Evolutionary conservation across 768 basidiomycete genomes (phyloP).

Genomic region (Hirschioporus abietinus): DNA sequence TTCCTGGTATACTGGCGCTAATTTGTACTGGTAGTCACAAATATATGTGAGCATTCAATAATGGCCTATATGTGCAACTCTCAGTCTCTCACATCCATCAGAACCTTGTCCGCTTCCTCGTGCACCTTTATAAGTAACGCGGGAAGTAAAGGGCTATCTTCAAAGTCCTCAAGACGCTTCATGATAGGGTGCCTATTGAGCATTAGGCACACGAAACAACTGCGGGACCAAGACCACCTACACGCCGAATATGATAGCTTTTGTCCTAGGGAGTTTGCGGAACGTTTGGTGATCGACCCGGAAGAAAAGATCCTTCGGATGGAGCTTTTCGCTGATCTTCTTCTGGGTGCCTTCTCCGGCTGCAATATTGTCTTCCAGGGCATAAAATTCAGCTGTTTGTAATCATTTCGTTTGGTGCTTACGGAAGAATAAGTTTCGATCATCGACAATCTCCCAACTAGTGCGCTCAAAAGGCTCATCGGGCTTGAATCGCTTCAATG

Average conservation of each 20-base stretch:
- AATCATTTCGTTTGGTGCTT: slow-evolving; percentile 7
- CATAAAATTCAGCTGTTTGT: not conserved
- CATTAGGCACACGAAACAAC: not conserved
- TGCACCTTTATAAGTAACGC: slow-evolving; percentile 28
- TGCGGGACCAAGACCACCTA: slow-evolving; percentile 3
- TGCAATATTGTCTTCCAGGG: slow-evolving; percentile 20
- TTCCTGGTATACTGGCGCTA: slow-evolving; percentile 22
- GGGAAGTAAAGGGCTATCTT: slow-evolving; percentile 28
- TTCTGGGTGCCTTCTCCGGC: not conserved
- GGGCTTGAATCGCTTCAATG: slow-evolving; percentile 28
- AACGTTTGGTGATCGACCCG: slow-evolving; percentile 33
- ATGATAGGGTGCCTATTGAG: slow-evolving; percentile 25
- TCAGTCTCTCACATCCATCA: slow-evolving; percentile 25
- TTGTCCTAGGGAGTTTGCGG: slow-evolving; percentile 28
- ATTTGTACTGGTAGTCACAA: slow-evolving; percentile 17
- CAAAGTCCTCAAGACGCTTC: slow-evolving; percentile 25
- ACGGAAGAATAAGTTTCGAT: slow-evolving; percentile 25
- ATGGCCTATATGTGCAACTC: not conserved
- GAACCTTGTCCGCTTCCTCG: slow-evolving; percentile 17
- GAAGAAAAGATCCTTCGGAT: slow-evolving; percentile 27
- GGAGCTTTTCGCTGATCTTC: slow-evolving; percentile 14
- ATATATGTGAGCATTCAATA: not conserved
- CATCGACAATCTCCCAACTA: slow-evolving; percentile 31
- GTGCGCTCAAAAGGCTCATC: slow-evolving; percentile 31
- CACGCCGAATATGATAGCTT: slow-evolving; percentile 31